Conservation (phyloP, 495 filamentous ascomycete species). For the Durotheca rogersii region DNA sequence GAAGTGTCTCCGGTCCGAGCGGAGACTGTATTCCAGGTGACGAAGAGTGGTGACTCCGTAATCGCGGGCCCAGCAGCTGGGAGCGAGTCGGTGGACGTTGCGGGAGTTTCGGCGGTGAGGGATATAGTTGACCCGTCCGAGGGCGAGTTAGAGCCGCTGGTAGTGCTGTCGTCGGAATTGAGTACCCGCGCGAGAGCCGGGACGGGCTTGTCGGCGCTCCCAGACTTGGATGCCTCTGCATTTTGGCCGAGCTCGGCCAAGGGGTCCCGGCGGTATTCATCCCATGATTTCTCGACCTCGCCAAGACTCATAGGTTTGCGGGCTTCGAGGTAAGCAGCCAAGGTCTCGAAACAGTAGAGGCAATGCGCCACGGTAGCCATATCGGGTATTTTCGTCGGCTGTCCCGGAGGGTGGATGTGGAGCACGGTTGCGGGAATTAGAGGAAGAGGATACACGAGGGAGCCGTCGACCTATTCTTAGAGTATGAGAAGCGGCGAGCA, state of each 20-base stretch:
- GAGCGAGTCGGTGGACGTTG: slow-evolving; percentile 31
- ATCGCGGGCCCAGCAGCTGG: slow-evolving; percentile 19
- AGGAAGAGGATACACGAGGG: slow-evolving; percentile 1
- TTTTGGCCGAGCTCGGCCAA: slow-evolving; percentile 13
- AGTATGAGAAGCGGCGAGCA: not conserved
- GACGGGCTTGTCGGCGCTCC: slow-evolving; percentile 39
- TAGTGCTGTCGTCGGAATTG: slow-evolving; percentile 32
- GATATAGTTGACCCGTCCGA: slow-evolving; percentile 36
- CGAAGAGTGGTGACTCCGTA: slow-evolving; percentile 71
- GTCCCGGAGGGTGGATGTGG: not conserved
- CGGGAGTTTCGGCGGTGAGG: slow-evolving; percentile 32
- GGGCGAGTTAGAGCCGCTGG: slow-evolving; percentile 35
- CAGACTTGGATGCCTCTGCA: slow-evolving; percentile 27
- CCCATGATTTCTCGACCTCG: slow-evolving; percentile 73
- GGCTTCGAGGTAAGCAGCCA: slow-evolving; percentile 54
- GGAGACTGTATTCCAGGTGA: slow-evolving; percentile 87
- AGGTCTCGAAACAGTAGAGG: slow-evolving; percentile 86
- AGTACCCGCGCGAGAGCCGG: slow-evolving; percentile 43
- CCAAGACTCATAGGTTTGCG: slow-evolving; percentile 54
- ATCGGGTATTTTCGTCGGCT: slow-evolving; percentile 7
- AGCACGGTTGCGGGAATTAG: not conserved
- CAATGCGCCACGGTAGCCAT: slow-evolving; percentile 89
- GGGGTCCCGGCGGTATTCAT: slow-evolving; percentile 46
- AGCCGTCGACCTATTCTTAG: not conserved
- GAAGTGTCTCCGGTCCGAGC: slow-evolving; percentile 56